A percentile compares a stretch with the other conserved stretches of the same genome.
Evolutionary conservation across 805 yeast species (phyloP).

Genomic region (Suhomyces sp.): DNA sequence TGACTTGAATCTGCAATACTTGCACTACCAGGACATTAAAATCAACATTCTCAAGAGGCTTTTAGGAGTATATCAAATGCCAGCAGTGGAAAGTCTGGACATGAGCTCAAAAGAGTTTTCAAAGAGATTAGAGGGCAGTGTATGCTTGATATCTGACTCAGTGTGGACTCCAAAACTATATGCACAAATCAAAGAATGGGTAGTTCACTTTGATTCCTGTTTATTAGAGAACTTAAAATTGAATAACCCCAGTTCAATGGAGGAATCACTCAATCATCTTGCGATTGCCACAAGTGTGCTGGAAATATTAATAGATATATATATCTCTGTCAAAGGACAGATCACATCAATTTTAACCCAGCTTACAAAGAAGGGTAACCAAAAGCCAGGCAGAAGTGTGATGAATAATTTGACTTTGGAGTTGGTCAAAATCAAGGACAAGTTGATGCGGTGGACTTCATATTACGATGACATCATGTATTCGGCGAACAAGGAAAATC

Average conservation of each 20-base stretch:
- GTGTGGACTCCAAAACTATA: constrained; percentile 39
- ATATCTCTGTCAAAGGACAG: constrained; percentile 31
- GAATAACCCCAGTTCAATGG: not conserved
- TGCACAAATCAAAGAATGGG: constrained; percentile 36
- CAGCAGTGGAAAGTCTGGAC: not conserved
- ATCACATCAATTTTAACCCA: constrained; percentile 19
- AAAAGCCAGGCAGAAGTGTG: constrained; percentile 24
- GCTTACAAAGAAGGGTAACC: constrained; percentile 16
- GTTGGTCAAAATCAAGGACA: constrained; percentile 38
- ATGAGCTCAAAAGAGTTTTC: too few species aligned
- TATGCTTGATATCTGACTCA: constrained; percentile 35
- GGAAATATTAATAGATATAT: constrained; percentile 48
- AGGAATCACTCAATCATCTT: constrained; percentile 9
- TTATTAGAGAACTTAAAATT: constrained; percentile 13
- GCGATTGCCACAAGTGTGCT: constrained; percentile 37
- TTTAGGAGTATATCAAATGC: constrained; percentile 13
- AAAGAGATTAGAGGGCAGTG: not conserved
- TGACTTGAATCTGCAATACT: constrained; percentile 9
- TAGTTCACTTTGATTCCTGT: constrained; percentile 27
- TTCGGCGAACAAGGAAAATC: not conserved
- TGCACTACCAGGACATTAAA: constrained; percentile 24
- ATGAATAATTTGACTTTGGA: constrained; percentile 38
- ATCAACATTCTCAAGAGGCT: constrained; percentile 23
- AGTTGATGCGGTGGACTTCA: constrained; percentile 50
- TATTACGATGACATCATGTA: constrained; percentile 28